Evolutionary conservation across 2,329 filamentous ascomycete species (phyloP), one percentile per base, ranked within the genome.

Genomic region (Leptographium lundbergii): DNA sequence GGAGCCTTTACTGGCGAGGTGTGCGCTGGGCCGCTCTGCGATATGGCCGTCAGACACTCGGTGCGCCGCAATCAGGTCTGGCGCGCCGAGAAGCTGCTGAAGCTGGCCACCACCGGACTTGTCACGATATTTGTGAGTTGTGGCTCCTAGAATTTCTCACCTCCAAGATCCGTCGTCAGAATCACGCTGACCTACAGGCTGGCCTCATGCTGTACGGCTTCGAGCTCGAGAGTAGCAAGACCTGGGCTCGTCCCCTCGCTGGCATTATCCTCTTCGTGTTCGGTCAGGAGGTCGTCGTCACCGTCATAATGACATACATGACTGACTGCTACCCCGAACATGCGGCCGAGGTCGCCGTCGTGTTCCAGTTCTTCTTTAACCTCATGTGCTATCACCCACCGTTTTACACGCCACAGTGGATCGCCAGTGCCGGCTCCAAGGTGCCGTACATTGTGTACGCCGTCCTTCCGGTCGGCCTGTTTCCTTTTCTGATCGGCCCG

Each of bases 311-410:
- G 60, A 64, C 63, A 24, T 64, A 64, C 60, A 62, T 63, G 60
- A 58, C 56, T 27, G 61, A 64, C 56, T 63, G 60, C 60, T 64
- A 64, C 45, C 63, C 61, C 4, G 58, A 55, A 9, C 58, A 60
- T 13, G 63, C 61, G 0, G 63, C 60, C 57, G 63, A 64, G 57
- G 58, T 61, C 17, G 51, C 60, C 22, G 57, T 64, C 34, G 63
- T 64, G 19, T 64, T 63, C 57, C 61, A 64, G 56, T 63, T 61
- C 60, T 63, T 61, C 53, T 58, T 63, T 52, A 64, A 64, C 60
- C 14, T 63, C 9, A 63, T 64, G 61, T 61, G 57, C 32, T 64
- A 59, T 54, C 61, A 61, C 32, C 61, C 61, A 32, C 63, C 63
- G 2, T 64, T 63, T 45, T 64, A 61, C 60, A 62, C 59, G 52